A percentile compares a stretch with the other conserved stretches of the same genome.
These are phyloP conservation scores for Tulasnella sp. DNA, from an alignment of 768 basidiomycete species.

Conservation along the genomic window DNA sequence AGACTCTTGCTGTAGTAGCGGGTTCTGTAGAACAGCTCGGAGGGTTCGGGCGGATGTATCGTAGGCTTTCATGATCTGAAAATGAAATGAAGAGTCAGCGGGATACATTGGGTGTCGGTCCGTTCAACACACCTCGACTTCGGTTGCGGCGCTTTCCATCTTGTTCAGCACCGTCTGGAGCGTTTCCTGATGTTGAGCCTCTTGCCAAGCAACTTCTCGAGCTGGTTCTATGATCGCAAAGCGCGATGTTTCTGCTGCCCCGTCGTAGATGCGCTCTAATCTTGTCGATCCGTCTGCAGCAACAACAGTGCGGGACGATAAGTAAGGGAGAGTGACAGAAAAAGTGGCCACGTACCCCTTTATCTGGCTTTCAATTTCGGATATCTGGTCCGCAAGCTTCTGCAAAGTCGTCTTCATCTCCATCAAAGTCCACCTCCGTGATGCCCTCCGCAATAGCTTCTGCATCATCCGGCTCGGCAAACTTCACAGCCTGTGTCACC, in stretches of 20 bases:
- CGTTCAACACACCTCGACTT: conserved; percentile 65
- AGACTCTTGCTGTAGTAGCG: too few species aligned
- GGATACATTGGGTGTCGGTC: background rate
- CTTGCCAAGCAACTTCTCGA: conserved; percentile 73
- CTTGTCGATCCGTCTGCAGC: conserved; percentile 59
- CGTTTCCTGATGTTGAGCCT: conserved; percentile 65
- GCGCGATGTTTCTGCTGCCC: conserved; percentile 68
- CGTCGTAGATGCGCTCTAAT: conserved; percentile 62
- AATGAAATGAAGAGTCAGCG: conserved; percentile 1
- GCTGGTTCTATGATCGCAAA: conserved; percentile 69
- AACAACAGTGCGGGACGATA: background rate
- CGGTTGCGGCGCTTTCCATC: conserved; percentile 83
- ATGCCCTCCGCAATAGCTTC: conserved; percentile 50
- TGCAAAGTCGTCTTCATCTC: conserved; percentile 72
- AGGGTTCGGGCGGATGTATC: too few species aligned
- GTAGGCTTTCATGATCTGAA: too few species aligned
- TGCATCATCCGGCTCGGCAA: too few species aligned
- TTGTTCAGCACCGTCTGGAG: too few species aligned
- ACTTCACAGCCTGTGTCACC: too few species aligned
- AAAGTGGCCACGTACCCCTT: conserved; percentile 52
- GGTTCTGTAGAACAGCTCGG: too few species aligned
- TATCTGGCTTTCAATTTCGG: conserved; percentile 64
- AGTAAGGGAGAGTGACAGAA: background rate
- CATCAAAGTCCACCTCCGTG: conserved; percentile 74
- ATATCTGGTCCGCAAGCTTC: too few species aligned